phyloP scores from a whole-genome alignment of 805 yeast species.

The Candida oleophila region DNA sequence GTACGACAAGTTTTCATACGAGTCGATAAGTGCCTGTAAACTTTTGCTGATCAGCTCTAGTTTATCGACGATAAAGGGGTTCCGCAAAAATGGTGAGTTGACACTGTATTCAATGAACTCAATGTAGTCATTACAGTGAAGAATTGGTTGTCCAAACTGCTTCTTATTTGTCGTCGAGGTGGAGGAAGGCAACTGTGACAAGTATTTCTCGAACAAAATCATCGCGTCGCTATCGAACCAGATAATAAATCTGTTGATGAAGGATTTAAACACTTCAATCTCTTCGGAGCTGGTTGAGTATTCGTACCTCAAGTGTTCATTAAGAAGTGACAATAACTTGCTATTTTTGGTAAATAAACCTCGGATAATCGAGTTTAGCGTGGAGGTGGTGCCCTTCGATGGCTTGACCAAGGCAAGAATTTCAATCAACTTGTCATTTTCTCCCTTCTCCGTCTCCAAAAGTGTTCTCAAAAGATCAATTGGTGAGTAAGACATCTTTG shows the following conservation, averaged over 20 bases:
- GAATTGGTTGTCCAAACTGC: conserved; percentile 27
- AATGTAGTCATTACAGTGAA: conserved; percentile 29
- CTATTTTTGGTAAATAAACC: conserved; percentile 41
- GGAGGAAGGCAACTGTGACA: conserved; percentile 10
- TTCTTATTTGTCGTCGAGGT: background rate
- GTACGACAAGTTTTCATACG: conserved; percentile 9
- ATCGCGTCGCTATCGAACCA: conserved; percentile 39
- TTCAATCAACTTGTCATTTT: conserved; percentile 34
- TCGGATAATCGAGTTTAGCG: conserved; percentile 30
- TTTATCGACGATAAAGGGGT: conserved; percentile 39
- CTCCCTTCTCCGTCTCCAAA: conserved; percentile 24
- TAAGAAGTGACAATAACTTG: conserved; percentile 22
- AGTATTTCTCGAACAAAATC: conserved; percentile 34
- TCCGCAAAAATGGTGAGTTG: conserved; percentile 20
- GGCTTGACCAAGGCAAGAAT: conserved; percentile 35
- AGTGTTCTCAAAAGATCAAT: conserved; percentile 13
- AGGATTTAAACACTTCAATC: conserved; percentile 30
- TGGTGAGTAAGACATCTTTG: conserved; percentile 3
- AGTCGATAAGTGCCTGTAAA: conserved; percentile 13
- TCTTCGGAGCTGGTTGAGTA: conserved; percentile 18
- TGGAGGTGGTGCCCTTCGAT: conserved; percentile 21
- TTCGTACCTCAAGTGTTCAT: conserved; percentile 7
- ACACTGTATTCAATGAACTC: conserved; percentile 21
- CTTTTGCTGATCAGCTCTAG: conserved; percentile 11
- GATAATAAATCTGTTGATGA: conserved; percentile 36